Evolutionary conservation across 2,329 filamentous ascomycete species (phyloP), one percentile per base, ranked within the genome.

Genomic region (Colletotrichum ledebouriae): DNA sequence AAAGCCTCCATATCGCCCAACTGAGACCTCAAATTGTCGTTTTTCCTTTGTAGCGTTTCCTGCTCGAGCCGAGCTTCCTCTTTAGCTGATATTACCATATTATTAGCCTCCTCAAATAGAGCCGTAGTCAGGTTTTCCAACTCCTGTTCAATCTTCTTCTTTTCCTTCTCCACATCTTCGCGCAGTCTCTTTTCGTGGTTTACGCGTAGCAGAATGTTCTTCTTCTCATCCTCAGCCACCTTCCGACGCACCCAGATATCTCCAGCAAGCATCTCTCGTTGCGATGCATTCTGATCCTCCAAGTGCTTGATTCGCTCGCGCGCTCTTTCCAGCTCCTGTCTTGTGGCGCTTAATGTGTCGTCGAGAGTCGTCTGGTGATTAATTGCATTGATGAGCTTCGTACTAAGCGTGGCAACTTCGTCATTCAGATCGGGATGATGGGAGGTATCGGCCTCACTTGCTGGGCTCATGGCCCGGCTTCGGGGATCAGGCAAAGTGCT

Each of bases 91-190:
- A 95, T 93, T 59, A 99, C 96, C 95, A 99, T 98, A 85, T 92
- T 94, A 82, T 99, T 98, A 57, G 96, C 96, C 83, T 99, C 95
- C 77, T 98, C 94, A 71, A 99, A 99, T n/a, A 99, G 86, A 33
- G 94, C 94, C 1, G 94, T 90, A 0, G 96, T 98, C 71, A 99
- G 80, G 59, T 89, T 93, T 80, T 98, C 96, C 52, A 99, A 83
- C 79, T 99, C 96, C 73, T 92, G 90, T 78, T 99, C 96, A 34
- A 98, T 97, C 71, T 90, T 90, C 78, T 92, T 93, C 83, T 96
- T 97, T 63, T 93, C 92, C 77, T 88, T 90, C 75, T 94, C 92
- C 11, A 87, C 87, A 52, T 89, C 86, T 7, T 83, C 78, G n/a
- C 91, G 87, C 72, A 88, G 84, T 56, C 82, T 85, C 73, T 85